Evolutionary conservation across 768 basidiomycete genomes (phyloP).

Genomic region (Calocybe indica): DNA sequence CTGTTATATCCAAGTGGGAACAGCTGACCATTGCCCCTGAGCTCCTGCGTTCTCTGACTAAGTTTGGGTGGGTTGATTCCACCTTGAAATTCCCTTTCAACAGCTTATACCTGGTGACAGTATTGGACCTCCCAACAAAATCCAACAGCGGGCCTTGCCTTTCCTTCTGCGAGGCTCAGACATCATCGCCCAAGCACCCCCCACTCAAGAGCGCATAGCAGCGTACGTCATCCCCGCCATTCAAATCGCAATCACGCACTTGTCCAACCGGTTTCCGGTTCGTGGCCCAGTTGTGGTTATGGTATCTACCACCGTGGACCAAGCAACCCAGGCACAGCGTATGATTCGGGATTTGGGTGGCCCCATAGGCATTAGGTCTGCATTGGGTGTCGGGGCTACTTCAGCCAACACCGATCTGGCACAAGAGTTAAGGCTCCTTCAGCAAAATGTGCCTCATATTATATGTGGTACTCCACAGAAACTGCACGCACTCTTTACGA

Average conservation of each 20-base stretch:
- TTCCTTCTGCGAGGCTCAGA: constrained; percentile 92
- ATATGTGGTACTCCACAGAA: constrained; percentile 98
- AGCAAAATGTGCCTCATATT: constrained; percentile 91
- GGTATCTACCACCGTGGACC: constrained; percentile 97
- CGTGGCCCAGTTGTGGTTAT: constrained; percentile 87
- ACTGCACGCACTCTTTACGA: constrained; percentile 84
- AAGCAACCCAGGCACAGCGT: constrained; percentile 93
- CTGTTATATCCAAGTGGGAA: constrained; percentile 93
- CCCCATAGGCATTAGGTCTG: constrained; percentile 87
- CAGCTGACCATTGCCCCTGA: constrained; percentile 84
- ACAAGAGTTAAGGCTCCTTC: constrained; percentile 77
- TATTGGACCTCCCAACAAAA: constrained; percentile 97
- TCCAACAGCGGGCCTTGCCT: constrained; percentile 94
- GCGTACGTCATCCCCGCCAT: constrained; percentile 94
- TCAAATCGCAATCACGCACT: constrained; percentile 69
- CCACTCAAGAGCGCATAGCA: constrained; percentile 96
- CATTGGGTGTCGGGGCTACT: constrained; percentile 79
- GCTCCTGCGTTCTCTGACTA: constrained; percentile 79
- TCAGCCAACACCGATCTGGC: constrained; percentile 54
- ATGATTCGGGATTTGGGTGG: constrained; percentile 94
- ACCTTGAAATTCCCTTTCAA: constrained; percentile 1
- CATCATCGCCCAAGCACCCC: constrained; percentile 98
- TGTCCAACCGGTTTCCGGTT: constrained; percentile 47
- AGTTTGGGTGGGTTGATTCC: constrained; percentile 73
- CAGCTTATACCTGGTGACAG: constrained; percentile 29